Conservation (phyloP, 345 rosid genomes). For the Anacardium occidentale region DNA sequence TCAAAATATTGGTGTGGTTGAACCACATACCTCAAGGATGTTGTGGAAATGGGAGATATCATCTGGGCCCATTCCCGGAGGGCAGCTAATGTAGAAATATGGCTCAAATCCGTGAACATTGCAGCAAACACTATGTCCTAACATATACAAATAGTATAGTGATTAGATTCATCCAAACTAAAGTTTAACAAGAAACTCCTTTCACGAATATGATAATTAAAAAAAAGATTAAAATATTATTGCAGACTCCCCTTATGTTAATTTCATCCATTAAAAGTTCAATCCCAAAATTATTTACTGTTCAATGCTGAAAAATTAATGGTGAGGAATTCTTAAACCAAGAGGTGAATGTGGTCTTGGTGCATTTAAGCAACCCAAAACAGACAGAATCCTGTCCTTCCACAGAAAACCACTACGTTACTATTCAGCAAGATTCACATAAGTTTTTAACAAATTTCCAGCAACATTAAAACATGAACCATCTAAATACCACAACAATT, state of each 20-base stretch:
- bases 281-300: neutral
- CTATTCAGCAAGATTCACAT: neutral
- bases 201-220: neutral
- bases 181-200: neutral
- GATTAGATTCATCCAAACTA: neutral
- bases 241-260: too few relatives aligned
- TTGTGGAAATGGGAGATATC: slow-evolving; percentile 80
- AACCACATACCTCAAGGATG: slow-evolving; percentile 69
- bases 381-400: neutral
- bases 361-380: neutral
- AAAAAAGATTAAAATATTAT: too few relatives aligned
- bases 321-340: neutral
- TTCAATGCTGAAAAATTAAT: neutral
- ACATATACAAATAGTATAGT: slow-evolving; percentile 13
- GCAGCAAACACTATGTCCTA: slow-evolving; percentile 97
- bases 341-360: neutral
- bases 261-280: neutral
- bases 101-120: slow-evolving; percentile 96
- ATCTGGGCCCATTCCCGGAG: slow-evolving; percentile 90
- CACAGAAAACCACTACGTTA: neutral
- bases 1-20: neutral
- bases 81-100: slow-evolving; percentile 85
- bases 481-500: neutral
- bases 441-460: neutral
- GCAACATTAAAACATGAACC: neutral